Percentiles rank a stretch among this genome's conserved stretches.
Conservation (phyloP, 2,329 filamentous ascomycete genomes). For the Ambrosiella beaveri region DNA sequence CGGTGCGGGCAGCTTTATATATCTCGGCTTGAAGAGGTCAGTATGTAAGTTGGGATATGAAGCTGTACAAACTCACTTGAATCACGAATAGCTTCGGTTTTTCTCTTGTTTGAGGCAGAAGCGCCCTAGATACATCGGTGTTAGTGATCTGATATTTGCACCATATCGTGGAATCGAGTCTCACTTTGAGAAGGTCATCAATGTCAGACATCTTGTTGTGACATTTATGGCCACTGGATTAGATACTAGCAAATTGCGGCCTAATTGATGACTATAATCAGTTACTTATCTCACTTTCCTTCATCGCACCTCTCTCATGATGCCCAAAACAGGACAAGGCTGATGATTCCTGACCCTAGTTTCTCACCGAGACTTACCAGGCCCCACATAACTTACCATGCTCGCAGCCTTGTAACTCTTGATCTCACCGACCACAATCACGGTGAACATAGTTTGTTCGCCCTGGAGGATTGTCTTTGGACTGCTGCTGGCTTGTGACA, state of each 20-base stretch:
- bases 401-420: constrained; percentile 1
- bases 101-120: constrained; percentile 35
- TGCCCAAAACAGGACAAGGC: not conserved
- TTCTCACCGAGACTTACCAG: not conserved
- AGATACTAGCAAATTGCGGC: not conserved
- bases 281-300: too few species aligned
- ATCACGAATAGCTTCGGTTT: constrained; percentile 43
- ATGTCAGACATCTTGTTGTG: constrained; percentile 32
- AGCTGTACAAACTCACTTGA: constrained; percentile 33
- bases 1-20: constrained; percentile 44
- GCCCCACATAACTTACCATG: not conserved
- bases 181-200: constrained; percentile 40
- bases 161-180: not conserved
- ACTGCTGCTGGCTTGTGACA: not conserved
- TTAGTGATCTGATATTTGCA: constrained; percentile 9
- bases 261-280: too few species aligned
- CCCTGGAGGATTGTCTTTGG: not conserved
- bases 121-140: constrained; percentile 14
- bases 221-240: not conserved
- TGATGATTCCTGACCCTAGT: not conserved
- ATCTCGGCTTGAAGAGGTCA: constrained; percentile 31
- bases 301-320: not conserved
- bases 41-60: not conserved
- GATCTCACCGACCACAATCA: not conserved
- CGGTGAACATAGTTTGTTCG: not conserved